These are phyloP conservation scores for Aspergillus unguis DNA, from an alignment of 2,329 filamentous ascomycete genomes.

Conservation along the genomic window DNA sequence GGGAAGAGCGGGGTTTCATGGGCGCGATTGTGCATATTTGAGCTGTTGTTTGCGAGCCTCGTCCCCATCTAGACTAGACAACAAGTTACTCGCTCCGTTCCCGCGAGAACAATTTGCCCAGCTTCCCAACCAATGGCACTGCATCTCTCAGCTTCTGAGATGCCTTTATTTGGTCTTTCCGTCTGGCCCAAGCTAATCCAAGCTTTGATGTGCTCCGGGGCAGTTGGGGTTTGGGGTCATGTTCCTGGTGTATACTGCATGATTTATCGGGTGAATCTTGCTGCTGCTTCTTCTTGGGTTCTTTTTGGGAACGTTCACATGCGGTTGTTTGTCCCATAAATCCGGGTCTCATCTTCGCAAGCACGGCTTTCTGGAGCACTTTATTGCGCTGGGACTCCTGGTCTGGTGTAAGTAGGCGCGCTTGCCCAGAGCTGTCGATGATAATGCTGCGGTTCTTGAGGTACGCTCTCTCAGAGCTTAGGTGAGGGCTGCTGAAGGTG, in stretches of 20 bases:
- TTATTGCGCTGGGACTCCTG: constrained; percentile 21
- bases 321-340: neutral
- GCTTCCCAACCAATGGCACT: neutral
- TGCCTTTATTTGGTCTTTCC: neutral
- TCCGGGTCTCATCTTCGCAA: constrained; percentile 25
- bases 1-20: no score
- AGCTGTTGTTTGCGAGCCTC: neutral
- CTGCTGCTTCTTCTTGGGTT: neutral
- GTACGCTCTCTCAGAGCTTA: neutral
- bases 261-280: neutral
- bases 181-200: neutral
- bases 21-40: no score
- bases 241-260: neutral
- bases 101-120: neutral
- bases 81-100: neutral
- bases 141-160: neutral
- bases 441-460: constrained; percentile 16
- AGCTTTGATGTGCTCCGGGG: neutral
- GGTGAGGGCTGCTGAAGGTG: neutral
- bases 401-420: constrained; percentile 17
- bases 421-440: constrained; percentile 21
- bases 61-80: neutral
- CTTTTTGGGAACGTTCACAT: neutral
- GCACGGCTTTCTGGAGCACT: constrained; percentile 23
- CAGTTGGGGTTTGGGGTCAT: neutral